Evolutionary conservation across 192 early-diverging fungal genomes (phyloP), one percentile per base, ranked within the genome.

Genomic region (Spinellus fusiger): DNA sequence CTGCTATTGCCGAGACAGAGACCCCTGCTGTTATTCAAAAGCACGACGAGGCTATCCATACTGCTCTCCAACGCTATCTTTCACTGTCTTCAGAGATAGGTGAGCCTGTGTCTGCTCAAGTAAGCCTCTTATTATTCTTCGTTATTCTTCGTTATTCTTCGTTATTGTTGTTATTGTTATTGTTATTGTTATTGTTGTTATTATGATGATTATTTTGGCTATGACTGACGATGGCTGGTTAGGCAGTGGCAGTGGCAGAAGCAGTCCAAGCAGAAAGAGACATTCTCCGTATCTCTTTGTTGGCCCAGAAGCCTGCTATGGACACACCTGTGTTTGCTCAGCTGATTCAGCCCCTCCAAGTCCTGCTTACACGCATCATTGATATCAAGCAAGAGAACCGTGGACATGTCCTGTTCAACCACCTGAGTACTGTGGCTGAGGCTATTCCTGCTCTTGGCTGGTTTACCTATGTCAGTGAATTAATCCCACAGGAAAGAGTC

Each of bases 371-470:
- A 61, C 74, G 81, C 47, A 77, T 87, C 49, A 77, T 82, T 59
- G 81, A 80, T 32, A 56, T 96, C 33, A 82, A 81, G 38, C 93
- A 96, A 47, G 83, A 80, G 56, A 92, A 94, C 76, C 78, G 96
- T 33, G 71, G 86, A 16, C 83, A 76, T 26, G 80, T 86, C 33
- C 61, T 85, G 27, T 90, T 85, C 68, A 89, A 87, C 69, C 91
- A 96, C 62, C 75, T 99, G 62, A 84, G 87, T 28, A 75, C 86
- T 10, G 86, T 99, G 16, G 86, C 86, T 44, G 95, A 99, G 63
- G 93, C 93, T 66, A 84, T 92, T 49, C 81, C 89, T 22, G 95
- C 90, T 23, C 82, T 99, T 59, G 90, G 90, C 22, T 99, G 96
- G 96, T 89, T 96, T 33, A 81, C 86, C 2, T 79, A 93, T 20